A percentile compares a stretch with the other conserved stretches of the same genome.
phyloP scores from a whole-genome alignment of 2,329 filamentous ascomycete genomes.

The Pestalotiopsis sp. region DNA sequence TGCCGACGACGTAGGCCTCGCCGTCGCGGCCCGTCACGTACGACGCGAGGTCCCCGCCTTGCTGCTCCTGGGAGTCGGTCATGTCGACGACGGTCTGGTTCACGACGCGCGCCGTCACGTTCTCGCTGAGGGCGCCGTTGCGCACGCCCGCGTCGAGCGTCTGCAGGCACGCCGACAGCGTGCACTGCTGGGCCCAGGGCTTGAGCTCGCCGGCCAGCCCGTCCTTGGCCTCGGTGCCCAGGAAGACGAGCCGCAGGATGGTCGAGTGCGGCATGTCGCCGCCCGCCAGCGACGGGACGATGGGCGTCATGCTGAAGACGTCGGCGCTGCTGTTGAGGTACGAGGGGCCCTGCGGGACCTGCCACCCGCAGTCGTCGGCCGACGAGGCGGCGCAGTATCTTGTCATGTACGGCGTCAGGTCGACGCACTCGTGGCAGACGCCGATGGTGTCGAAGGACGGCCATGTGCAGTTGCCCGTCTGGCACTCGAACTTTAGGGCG shows the following conservation, averaged over 20 bases:
- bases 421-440: constrained; percentile 29
- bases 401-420: constrained; percentile 31
- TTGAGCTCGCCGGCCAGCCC: constrained; percentile 24
- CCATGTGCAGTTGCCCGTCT: constrained; percentile 34
- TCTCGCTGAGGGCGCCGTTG: constrained; percentile 32
- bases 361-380: constrained; percentile 31
- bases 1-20: constrained; percentile 26
- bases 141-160: constrained; percentile 27
- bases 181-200: constrained; percentile 35
- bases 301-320: constrained; percentile 36
- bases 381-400: constrained; percentile 23
- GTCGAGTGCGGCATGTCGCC: constrained; percentile 33
- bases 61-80: constrained; percentile 6
- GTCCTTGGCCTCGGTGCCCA: constrained; percentile 33
- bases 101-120: constrained; percentile 18
- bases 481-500: constrained; percentile 29
- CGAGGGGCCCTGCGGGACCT: constrained; percentile 28
- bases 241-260: constrained; percentile 36
- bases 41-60: constrained; percentile 22
- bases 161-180: constrained; percentile 32
- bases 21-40: constrained; percentile 21
- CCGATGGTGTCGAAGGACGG: constrained; percentile 31
- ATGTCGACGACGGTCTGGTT: constrained; percentile 31
- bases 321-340: constrained; percentile 25
- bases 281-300: constrained; percentile 24